Evolutionary conservation across 345 rosid genomes (phyloP), one percentile per base, ranked within the genome.

Genomic region (Hibiscus mutabilis): DNA sequence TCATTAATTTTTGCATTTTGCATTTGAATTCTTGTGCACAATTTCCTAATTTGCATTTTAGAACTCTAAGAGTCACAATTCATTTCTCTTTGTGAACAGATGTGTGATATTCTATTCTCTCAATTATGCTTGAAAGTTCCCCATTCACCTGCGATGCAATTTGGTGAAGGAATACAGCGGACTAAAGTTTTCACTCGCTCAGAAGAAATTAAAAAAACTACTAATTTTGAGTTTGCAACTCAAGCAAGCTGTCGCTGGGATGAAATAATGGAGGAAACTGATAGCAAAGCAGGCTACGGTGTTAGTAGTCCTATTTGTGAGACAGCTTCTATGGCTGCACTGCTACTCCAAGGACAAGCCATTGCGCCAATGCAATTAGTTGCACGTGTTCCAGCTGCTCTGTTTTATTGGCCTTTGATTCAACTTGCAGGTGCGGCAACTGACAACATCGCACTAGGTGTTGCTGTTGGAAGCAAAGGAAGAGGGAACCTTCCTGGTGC

Each of bases 391-490:
- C 97, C 93, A 66, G 89, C 96, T 68, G 96, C 82, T 61, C 85
- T 95, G 78, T 95, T 95, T 74, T 86, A 89, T 82, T 95, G 99
- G 99, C 99, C 99, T 12, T 80, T 95, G 84, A 84, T 95, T 82
- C 99, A 92, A 78, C 92, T 95, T 21, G 99, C 97, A 64, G 89
- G 92, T 79, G 99, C 99, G 55, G 96, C 97, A 57, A 86, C 98
- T 44, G 98, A 92, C 77, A 89, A 95, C 79, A 89, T 95, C 22
- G 85, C 98, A 55, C 83, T 92, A 77, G 97, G 98, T 76, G 92
- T 95, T 42, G 97, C 99, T 24, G 99, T 95, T 82, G 99, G 98
- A 78, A 95, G 99, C 82, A 92, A 95, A 83, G 99, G 99, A 80
- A 89, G 92, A 80, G 99, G 99, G 76, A 92, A 92, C 73, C 82